Base-by-base conservation (phyloP, 148 eudicot species). In the Arbutus unedo region DNA sequence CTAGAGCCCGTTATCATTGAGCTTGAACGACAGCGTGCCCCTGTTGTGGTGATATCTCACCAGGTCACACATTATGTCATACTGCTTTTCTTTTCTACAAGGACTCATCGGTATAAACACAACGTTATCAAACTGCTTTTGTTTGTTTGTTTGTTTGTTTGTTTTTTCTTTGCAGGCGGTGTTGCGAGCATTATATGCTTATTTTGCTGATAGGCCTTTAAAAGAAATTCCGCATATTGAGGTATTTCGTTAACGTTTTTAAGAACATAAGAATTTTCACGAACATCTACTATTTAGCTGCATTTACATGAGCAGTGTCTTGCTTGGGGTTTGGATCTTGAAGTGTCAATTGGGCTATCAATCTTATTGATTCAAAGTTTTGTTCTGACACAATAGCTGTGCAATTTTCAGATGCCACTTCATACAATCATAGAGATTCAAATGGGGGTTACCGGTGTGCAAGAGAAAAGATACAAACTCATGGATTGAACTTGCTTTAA, bases 361-460 rank as follows among this genome's bases (percentile, higher is more conserved):
- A 74, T 50, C n/a, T 3, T 81, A 50, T 50, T 2, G 6, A 8
- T 81, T 66, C 54, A 38, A 82, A 62, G 43, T 66, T 74, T 11
- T 76, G 16, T 80, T 64, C 75, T 79, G 67, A 78, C 43, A 50
- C 77, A n/a, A 71, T 82, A 11, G 25, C 47, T 4, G 15, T 83
- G 31, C 59, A 38, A 81, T 84, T 76, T 89, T 81, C 91, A 96
- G 99, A 85, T 96, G 88, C 99, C 99, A n/a, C 95, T 96, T 56
- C 99, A 96, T 86, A 96, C 99, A 70, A 96, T 94, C 57, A 94
- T 96, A 85, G 99, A 96, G 91, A 96, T 96, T 85, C 97, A 93
- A 84, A 96, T 94, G 99, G 99, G 99, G 68, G 99, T 96, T 66
- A 93, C 93, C 3, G 99, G 99, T 13, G 98, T 96, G 76, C 97